Evolutionary conservation across 2,329 filamentous ascomycete species (phyloP).

Genomic region (Septoria petroselini): DNA sequence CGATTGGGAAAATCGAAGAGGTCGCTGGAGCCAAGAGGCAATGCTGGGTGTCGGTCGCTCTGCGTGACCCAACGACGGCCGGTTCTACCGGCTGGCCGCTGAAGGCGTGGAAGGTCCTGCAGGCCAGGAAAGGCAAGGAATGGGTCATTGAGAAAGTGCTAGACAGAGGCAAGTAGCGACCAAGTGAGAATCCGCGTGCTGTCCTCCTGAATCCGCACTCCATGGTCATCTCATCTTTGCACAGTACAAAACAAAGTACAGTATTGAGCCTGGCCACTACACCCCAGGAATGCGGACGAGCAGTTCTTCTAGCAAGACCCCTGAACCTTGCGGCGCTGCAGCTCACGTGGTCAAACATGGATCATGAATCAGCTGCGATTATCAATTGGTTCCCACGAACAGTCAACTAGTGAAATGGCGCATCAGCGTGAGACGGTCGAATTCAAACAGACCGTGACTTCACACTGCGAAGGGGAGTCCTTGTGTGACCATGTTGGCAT

Average conservation of each 20-base stretch:
- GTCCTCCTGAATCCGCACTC: too few relatives aligned
- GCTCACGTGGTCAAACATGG: slow-evolving; percentile 3
- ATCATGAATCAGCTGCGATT: neutral
- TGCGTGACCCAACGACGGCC: slow-evolving; percentile 43
- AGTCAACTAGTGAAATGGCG: slow-evolving; percentile 9
- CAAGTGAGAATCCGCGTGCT: neutral
- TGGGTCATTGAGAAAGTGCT: slow-evolving; percentile 67
- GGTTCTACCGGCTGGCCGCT: slow-evolving; percentile 44
- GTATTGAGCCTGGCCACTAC: neutral
- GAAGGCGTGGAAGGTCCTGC: slow-evolving; percentile 77
- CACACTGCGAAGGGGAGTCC: slow-evolving; percentile 3
- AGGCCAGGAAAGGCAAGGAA: slow-evolving; percentile 69
- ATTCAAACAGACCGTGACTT: slow-evolving; percentile 7
- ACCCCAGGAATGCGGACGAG: neutral
- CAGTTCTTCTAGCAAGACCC: slow-evolving; percentile 1
- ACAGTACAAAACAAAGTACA: neutral
- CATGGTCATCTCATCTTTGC: neutral
- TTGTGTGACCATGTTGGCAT: slow-evolving; percentile 1
- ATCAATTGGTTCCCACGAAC: slow-evolving; percentile 7
- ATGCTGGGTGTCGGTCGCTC: slow-evolving; percentile 77
- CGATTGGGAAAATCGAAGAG: slow-evolving; percentile 72
- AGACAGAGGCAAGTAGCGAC: slow-evolving; percentile 19
- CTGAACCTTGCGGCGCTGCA: slow-evolving; percentile 3
- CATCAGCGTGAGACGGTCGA: slow-evolving; percentile 12
- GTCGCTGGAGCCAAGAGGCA: slow-evolving; percentile 53